phyloP scores from a whole-genome alignment of 1,284 basidiomycete species.

The Fomitiporia mediterranea region DNA sequence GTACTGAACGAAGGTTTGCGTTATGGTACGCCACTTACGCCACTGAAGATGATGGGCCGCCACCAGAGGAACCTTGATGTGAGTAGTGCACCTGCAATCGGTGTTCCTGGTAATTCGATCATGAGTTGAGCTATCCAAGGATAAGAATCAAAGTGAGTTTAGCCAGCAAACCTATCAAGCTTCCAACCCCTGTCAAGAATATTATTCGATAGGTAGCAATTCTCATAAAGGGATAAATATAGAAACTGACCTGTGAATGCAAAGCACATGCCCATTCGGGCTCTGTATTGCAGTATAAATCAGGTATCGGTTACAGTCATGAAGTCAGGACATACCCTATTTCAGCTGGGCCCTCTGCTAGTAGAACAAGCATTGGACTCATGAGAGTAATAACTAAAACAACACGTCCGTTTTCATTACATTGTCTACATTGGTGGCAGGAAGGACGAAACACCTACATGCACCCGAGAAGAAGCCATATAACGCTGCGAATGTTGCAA shows the following conservation, averaged over 20 bases:
- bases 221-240: not conserved
- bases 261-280: constrained; percentile 18
- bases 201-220: too few relatives aligned
- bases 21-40: constrained; percentile 16
- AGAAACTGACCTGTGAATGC: constrained; percentile 14
- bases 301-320: not conserved
- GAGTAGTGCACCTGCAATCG: constrained; percentile 17
- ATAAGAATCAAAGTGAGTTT: not conserved
- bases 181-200: constrained; percentile 12
- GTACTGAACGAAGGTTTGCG: too few relatives aligned
- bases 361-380: constrained; percentile 14
- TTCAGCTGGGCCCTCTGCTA: constrained; percentile 11
- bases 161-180: constrained; percentile 8
- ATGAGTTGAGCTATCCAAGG: not conserved
- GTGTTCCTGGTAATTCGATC: constrained; percentile 6
- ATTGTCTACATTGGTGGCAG: too few relatives aligned
- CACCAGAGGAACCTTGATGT: constrained; percentile 16
- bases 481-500: constrained; percentile 20
- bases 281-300: not conserved
- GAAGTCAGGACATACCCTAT: constrained; percentile 11
- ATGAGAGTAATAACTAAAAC: constrained; percentile 12
- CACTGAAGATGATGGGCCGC: constrained; percentile 17
- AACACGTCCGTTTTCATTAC: not conserved
- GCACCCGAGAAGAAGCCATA: constrained; percentile 26
- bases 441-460: constrained; percentile 10